phyloP scores from a whole-genome alignment of 2,329 filamentous ascomycete species.

The Apiospora hydei region DNA sequence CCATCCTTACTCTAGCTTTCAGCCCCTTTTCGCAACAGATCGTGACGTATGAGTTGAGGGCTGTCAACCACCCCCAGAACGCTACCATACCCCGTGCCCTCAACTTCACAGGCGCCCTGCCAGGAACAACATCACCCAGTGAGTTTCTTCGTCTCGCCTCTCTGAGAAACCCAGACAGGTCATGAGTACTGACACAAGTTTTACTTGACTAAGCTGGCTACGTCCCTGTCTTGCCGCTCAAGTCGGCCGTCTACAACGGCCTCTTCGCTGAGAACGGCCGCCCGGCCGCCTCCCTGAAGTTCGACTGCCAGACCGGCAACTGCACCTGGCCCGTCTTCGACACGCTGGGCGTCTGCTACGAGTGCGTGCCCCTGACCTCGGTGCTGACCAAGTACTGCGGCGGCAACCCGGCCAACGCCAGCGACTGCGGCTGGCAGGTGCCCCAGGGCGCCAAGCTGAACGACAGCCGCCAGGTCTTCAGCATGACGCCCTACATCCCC shows the following conservation, averaged over 20 bases:
- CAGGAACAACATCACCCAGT: constrained; percentile 35
- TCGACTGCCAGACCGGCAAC: constrained; percentile 40
- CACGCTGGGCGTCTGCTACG: constrained; percentile 39
- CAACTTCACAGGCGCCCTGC: constrained; percentile 39
- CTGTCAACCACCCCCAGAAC: constrained; percentile 32
- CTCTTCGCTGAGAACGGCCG: constrained; percentile 44
- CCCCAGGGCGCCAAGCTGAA: constrained; percentile 37
- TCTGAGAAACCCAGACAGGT: too few relatives aligned
- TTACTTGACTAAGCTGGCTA: constrained; percentile 34
- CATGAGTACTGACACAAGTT: background rate
- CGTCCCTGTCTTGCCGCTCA: constrained; percentile 43
- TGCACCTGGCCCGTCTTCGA: constrained; percentile 41
- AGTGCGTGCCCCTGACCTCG: constrained; percentile 39
- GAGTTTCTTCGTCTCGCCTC: constrained; percentile 23
- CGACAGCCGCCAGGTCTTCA: constrained; percentile 39
- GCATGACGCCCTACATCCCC: constrained; percentile 43
- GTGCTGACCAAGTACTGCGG: constrained; percentile 40
- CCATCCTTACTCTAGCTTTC: constrained; percentile 39
- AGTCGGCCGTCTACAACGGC: constrained; percentile 45
- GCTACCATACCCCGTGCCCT: constrained; percentile 39
- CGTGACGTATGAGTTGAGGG: constrained; percentile 38
- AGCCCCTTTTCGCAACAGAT: constrained; percentile 44
- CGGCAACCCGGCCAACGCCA: constrained; percentile 19
- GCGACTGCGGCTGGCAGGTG: constrained; percentile 41
- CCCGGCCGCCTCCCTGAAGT: constrained; percentile 37